These are phyloP conservation scores for Saccharomycopsis vini DNA, from an alignment of 805 yeast genomes.

Conservation along the genomic window DNA sequence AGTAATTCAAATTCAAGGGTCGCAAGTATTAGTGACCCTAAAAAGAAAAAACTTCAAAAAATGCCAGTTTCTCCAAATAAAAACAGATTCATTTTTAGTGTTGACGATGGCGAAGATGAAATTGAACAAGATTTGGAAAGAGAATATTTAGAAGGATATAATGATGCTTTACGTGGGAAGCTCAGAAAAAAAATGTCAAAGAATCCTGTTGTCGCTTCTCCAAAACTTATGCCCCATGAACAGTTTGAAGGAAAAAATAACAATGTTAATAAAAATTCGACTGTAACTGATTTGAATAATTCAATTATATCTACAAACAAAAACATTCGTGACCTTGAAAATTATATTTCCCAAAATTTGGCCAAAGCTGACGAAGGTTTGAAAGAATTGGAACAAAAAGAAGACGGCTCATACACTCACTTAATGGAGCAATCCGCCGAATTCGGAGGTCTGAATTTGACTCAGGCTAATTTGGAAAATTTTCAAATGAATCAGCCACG, in stretches of 20 bases:
- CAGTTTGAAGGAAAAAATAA: no score
- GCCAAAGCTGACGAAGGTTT: slow-evolving; percentile 23
- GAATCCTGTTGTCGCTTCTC: slow-evolving; percentile 17
- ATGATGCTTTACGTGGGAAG: slow-evolving; percentile 53
- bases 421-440: slow-evolving; percentile 2
- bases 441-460: no score
- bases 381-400: slow-evolving; percentile 22
- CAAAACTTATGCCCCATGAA: slow-evolving; percentile 7
- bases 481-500: not conserved
- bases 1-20: slow-evolving; percentile 1
- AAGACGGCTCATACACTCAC: slow-evolving; percentile 19
- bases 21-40: slow-evolving; percentile 1
- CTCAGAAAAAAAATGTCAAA: slow-evolving; percentile 29
- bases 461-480: not conserved
- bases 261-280: not conserved
- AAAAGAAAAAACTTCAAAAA: slow-evolving; percentile 15
- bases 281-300: not conserved
- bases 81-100: slow-evolving; percentile 45
- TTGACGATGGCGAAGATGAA: slow-evolving; percentile 75
- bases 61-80: slow-evolving; percentile 13
- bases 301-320: not conserved
- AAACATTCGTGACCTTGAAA: slow-evolving; percentile 17
- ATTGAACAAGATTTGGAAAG: slow-evolving; percentile 49
- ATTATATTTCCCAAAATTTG: slow-evolving; percentile 20
- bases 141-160: slow-evolving; percentile 62